These are phyloP conservation scores for Helicocarpus griseus DNA, from an alignment of 2,329 filamentous ascomycete species.

Conservation along the genomic window DNA sequence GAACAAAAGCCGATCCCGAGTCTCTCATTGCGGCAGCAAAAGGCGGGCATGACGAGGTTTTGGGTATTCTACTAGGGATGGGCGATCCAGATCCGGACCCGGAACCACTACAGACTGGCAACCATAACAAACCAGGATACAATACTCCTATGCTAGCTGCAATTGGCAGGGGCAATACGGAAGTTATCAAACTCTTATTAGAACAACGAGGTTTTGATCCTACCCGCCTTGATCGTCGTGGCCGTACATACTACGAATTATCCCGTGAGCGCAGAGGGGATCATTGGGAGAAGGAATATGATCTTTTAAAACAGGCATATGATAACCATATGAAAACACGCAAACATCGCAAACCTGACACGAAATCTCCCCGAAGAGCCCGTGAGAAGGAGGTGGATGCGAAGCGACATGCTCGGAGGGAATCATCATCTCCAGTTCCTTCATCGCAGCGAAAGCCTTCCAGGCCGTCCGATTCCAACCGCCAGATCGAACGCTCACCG, in stretches of 20 bases:
- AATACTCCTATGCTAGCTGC: constrained; percentile 90
- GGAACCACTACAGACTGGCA: constrained; percentile 44
- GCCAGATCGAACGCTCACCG: constrained; percentile 16
- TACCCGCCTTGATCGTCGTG: constrained; percentile 60
- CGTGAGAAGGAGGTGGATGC: constrained; percentile 32
- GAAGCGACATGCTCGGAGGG: constrained; percentile 23
- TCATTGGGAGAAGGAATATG: constrained; percentile 80
- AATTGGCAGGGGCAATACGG: constrained; percentile 78
- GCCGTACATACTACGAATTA: constrained; percentile 78
- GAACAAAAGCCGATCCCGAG: constrained; percentile 60
- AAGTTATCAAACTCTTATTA: constrained; percentile 71
- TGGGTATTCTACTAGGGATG: constrained; percentile 65
- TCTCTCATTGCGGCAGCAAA: constrained; percentile 85
- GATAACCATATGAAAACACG: constrained; percentile 25
- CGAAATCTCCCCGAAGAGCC: constrained; percentile 27
- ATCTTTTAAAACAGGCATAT: constrained; percentile 61
- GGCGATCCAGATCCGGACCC: constrained; percentile 61
- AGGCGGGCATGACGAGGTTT: constrained; percentile 80
- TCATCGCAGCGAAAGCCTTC: constrained; percentile 21
- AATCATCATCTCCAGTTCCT: constrained; percentile 32
- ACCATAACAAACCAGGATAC: constrained; percentile 52
- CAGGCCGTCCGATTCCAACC: constrained; percentile 22
- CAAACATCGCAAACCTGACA: constrained; percentile 25
- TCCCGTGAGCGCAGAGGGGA: constrained; percentile 73
- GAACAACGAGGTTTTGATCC: constrained; percentile 75